These are phyloP conservation scores for Olyra latifolia DNA, from an alignment of 176 grass and related monocot genomes.

Conservation along the genomic window DNA sequence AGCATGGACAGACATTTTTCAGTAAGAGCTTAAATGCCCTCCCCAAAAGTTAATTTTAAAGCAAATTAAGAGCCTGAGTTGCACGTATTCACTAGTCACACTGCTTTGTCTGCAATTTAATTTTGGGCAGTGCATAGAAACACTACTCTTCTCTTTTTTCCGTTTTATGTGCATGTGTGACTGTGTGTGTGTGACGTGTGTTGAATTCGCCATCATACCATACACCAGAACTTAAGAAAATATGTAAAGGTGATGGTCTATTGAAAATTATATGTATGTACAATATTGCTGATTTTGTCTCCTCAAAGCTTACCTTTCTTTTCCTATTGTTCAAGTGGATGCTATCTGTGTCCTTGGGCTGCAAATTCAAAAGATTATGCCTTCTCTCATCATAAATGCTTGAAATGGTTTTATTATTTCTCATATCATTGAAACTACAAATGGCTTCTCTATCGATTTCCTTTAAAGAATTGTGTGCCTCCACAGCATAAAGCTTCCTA, in stretches of 20 bases:
- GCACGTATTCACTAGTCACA: slow-evolving; percentile 2
- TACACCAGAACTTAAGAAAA: slow-evolving; percentile 11
- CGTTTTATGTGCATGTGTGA: neutral
- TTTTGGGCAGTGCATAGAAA: slow-evolving; percentile 28
- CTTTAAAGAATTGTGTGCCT: slow-evolving; percentile 23
- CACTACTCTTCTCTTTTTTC: neutral
- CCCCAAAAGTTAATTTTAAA: slow-evolving; percentile 13
- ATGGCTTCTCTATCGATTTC: slow-evolving; percentile 38
- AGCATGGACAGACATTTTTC: neutral
- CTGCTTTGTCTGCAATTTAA: slow-evolving; percentile 19
- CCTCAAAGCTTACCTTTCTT: slow-evolving; percentile 86
- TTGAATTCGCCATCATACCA: slow-evolving; percentile 21
- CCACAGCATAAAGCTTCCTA: slow-evolving; percentile 37
- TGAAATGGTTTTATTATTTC: slow-evolving; percentile 47
- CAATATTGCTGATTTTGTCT: slow-evolving; percentile 50
- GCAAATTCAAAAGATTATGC: slow-evolving; percentile 39
- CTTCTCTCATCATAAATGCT: slow-evolving; percentile 49
- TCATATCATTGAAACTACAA: slow-evolving; percentile 34
- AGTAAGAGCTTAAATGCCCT: neutral
- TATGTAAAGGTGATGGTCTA: slow-evolving; percentile 34
- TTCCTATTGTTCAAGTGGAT: slow-evolving; percentile 56
- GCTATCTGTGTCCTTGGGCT: slow-evolving; percentile 39
- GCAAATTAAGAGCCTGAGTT: neutral
- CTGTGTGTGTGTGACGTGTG: neutral
- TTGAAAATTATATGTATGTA: slow-evolving; percentile 34